phyloP scores from a whole-genome alignment of 176 grass and related monocot species.

The Pharus latifolius region DNA sequence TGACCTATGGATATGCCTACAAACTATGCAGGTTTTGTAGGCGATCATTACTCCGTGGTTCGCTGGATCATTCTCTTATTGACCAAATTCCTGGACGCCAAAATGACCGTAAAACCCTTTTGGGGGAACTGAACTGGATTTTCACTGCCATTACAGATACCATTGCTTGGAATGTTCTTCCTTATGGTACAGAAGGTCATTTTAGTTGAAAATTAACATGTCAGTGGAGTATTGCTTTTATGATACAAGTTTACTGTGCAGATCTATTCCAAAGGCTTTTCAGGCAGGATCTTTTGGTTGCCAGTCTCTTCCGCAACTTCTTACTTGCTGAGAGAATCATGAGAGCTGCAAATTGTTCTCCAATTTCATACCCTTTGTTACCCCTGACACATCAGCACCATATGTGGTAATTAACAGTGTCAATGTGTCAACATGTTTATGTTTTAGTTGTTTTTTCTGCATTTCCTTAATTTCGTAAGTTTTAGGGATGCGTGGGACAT shows the following conservation, averaged over 20 bases:
- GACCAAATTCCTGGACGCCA: slow-evolving; percentile 91
- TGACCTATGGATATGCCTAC: slow-evolving; percentile 1
- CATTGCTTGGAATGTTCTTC: slow-evolving; percentile 98
- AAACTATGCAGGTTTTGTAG: slow-evolving; percentile 70
- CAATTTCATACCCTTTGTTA: slow-evolving; percentile 67
- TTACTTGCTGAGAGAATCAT: slow-evolving; percentile 98
- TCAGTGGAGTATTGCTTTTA: neutral
- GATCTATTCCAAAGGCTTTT: slow-evolving; percentile 96
- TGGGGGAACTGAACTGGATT: slow-evolving; percentile 99
- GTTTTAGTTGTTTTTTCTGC: neutral
- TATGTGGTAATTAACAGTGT: slow-evolving; percentile 90
- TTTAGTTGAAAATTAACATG: neutral
- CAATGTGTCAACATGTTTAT: neutral
- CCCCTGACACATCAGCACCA: slow-evolving; percentile 94
- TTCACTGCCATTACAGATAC: slow-evolving; percentile 97
- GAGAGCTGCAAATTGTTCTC: slow-evolving; percentile 93
- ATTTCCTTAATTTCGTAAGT: slow-evolving; percentile 16
- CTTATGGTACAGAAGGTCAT: slow-evolving; percentile 61
- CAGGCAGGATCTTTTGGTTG: slow-evolving; percentile 93
- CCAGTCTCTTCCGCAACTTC: slow-evolving; percentile 98
- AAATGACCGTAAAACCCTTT: slow-evolving; percentile 97
- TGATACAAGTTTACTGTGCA: slow-evolving; percentile 47
- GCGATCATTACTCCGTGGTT: slow-evolving; percentile 64
- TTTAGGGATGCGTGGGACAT: slow-evolving; percentile 99
- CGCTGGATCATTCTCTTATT: slow-evolving; percentile 56